Percentiles rank a stretch among this genome's conserved stretches.
Conservation (phyloP, 345 rosid genomes). For the Pugionium dolabratum region DNA sequence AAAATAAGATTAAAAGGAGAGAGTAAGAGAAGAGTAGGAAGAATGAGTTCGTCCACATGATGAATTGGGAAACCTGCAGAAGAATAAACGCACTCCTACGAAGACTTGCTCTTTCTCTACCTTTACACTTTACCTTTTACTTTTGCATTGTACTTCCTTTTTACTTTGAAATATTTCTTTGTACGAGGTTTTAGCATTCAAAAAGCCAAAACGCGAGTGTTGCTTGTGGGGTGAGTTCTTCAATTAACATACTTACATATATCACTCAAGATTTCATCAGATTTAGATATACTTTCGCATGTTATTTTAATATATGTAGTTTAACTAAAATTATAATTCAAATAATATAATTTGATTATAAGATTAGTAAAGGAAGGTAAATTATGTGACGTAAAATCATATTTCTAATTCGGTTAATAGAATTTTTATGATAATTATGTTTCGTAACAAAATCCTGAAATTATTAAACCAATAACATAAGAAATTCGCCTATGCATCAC, state of each 20-base stretch:
- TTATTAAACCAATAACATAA: background rate
- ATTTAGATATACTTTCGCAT: no score
- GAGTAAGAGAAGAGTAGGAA: constrained; percentile 14
- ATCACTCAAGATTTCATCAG: no score
- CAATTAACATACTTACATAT: constrained; percentile 30
- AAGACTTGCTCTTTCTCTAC: constrained; percentile 45
- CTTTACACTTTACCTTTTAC: constrained; percentile 33
- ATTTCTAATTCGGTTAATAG: no score
- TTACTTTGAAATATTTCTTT: constrained; percentile 29
- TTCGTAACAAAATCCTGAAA: no score
- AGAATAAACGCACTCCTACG: constrained; percentile 57
- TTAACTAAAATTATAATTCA: no score
- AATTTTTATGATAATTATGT: no score
- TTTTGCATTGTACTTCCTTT: constrained; percentile 32
- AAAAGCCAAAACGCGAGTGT: constrained; percentile 24
- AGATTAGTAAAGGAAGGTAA: no score
- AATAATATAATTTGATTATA: no score
- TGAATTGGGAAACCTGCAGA: constrained; percentile 24
- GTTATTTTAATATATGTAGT: no score
- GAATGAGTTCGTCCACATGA: constrained; percentile 43
- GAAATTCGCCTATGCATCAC: background rate
- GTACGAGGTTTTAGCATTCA: constrained; percentile 5
- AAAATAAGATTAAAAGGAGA: background rate
- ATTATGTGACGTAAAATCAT: no score
- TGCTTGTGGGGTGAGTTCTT: constrained; percentile 30